Evolutionary conservation across 1,284 basidiomycete genomes (phyloP), one percentile per base, ranked within the genome.

Genomic region (Porogramme epimiltina): DNA sequence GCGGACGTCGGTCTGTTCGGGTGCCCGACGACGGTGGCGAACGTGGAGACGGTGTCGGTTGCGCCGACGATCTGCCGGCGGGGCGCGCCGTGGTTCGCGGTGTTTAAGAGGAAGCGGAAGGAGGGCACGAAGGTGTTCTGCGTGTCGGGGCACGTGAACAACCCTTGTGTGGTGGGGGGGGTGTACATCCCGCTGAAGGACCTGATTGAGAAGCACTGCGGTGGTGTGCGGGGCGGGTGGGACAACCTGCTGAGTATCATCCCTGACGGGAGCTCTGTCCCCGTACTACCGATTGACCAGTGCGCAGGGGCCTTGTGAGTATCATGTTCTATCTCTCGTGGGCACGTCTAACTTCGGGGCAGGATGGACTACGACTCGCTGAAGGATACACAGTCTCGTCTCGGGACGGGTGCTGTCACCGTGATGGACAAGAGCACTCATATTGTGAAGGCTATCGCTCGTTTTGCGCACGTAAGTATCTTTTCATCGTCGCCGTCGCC

Each of bases 401-500:
- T 99, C 58, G 96, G 96, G 25, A 99, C 96, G 0, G 96, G 96
- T 54, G 96, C 96, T 18, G 95, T 98, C 59, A 99, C 98, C 62
- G 96, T 98, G 62, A 98, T 98, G 95, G 88, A 98, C 81, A 94
- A 98, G 78, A 88, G 87, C 62, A 98, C 96, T 34, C 96, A 99
- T 68, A 89, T 99, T 51, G 85, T 97, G 60, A 77, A 82, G 43
- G 95, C 93, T 55, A 98, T 98, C 62, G 90, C 96, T 11, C 89
- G 95, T 42, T 98, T 98, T 76, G 79, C 94, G 52, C 84, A 91
- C 60, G 87, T 86, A 59, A n/a, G 77, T 67, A 15, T 38, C 20
- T 52, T 24, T 8, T 31, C 9, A 31, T 15, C 28, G 9, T 31
- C 8, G 15, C 28, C 28, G 9, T 31, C 8, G 8, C 9, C 15